phyloP scores from a whole-genome alignment of 176 grass and related monocot species.

The Oryza brachyantha region DNA sequence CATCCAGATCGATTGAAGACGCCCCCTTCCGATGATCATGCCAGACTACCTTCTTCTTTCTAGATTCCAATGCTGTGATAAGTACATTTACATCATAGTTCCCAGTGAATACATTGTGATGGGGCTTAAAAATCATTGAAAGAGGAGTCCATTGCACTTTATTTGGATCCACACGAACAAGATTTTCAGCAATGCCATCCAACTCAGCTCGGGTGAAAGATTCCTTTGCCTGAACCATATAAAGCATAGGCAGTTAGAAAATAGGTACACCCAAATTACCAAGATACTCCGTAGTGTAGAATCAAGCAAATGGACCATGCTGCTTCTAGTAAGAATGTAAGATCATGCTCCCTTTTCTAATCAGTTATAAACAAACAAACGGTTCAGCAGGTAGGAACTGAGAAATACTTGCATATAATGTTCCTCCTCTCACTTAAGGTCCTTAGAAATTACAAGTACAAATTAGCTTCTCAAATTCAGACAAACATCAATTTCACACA shows the following conservation, averaged over 20 bases:
- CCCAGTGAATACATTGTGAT: constrained; percentile 75
- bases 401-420: neutral
- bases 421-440: neutral
- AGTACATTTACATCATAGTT: constrained; percentile 98
- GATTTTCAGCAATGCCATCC: constrained; percentile 56
- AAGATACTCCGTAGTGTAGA: neutral
- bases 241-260: constrained; percentile 26
- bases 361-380: neutral
- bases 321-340: neutral
- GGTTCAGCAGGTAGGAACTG: neutral
- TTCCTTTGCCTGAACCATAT: constrained; percentile 62
- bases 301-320: neutral
- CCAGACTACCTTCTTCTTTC: constrained; percentile 77
- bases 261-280: neutral
- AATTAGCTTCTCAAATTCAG: neutral
- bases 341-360: neutral
- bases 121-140: constrained; percentile 74
- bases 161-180: constrained; percentile 57
- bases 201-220: constrained; percentile 68
- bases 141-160: constrained; percentile 59
- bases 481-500: neutral
- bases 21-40: constrained; percentile 68
- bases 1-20: constrained; percentile 55
- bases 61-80: constrained; percentile 57
- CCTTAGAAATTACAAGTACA: neutral